Evolutionary conservation across 2,329 filamentous ascomycete species (phyloP).

Genomic region (Exserohilum turcica): DNA sequence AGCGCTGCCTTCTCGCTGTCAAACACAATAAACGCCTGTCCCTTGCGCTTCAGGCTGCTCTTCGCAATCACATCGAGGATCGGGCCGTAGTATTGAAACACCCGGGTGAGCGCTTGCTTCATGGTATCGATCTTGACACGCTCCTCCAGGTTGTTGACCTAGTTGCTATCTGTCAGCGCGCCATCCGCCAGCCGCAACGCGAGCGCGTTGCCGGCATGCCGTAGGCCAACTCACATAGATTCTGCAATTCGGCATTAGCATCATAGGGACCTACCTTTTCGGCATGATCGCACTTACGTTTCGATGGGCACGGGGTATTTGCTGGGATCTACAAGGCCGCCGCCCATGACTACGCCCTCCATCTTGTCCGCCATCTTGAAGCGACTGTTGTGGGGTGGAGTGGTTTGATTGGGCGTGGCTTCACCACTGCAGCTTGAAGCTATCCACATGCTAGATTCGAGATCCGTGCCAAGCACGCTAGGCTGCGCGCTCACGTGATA

Average conservation of each 20-base stretch:
- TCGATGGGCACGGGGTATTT: slow-evolving; percentile 45
- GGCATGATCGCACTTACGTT: slow-evolving; percentile 38
- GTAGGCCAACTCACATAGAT: slow-evolving; percentile 41
- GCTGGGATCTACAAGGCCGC: slow-evolving; percentile 31
- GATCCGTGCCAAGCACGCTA: slow-evolving; percentile 21
- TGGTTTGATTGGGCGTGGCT: slow-evolving; percentile 8
- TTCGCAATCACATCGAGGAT: slow-evolving; percentile 87
- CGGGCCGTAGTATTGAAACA: slow-evolving; percentile 88
- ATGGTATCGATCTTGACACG: slow-evolving; percentile 81
- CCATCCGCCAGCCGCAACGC: slow-evolving; percentile 30
- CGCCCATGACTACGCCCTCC: slow-evolving; percentile 39
- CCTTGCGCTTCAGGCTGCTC: slow-evolving; percentile 87
- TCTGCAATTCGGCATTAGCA: slow-evolving; percentile 37
- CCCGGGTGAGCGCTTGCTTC: slow-evolving; percentile 70
- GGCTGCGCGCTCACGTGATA: slow-evolving; percentile 15
- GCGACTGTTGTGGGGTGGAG: slow-evolving; percentile 13
- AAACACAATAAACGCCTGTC: slow-evolving; percentile 94
- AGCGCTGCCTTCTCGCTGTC: slow-evolving; percentile 78
- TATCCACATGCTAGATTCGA: slow-evolving; percentile 19
- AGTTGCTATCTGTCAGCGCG: slow-evolving; percentile 21
- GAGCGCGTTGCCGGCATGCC: slow-evolving; percentile 19
- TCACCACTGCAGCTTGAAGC: slow-evolving; percentile 15
- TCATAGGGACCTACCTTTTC: slow-evolving; percentile 21
- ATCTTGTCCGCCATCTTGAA: slow-evolving; percentile 44
- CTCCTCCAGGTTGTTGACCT: slow-evolving; percentile 86